A percentile compares a stretch with the other conserved stretches of the same genome.
Evolutionary conservation across 2,329 filamentous ascomycete genomes (phyloP).

Genomic region (Colletotrichum orchidophilum): DNA sequence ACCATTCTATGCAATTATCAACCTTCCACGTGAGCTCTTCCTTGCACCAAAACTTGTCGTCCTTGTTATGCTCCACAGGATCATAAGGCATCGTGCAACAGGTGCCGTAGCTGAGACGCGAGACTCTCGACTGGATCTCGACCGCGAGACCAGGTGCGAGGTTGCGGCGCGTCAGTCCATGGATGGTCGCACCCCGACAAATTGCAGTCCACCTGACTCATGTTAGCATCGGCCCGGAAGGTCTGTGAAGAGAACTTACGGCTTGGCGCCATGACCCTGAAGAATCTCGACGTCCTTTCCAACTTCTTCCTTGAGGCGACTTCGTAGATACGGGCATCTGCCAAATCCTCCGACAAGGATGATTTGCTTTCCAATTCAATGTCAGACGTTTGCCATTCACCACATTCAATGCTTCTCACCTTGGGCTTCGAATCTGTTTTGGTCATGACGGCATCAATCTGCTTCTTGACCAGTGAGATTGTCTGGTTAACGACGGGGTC

Average conservation of each 20-base stretch:
- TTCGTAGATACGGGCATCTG: constrained; percentile 41
- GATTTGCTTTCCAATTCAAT: constrained; percentile 40
- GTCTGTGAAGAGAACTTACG: constrained; percentile 41
- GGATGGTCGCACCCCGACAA: constrained; percentile 45
- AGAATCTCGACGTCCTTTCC: constrained; percentile 38
- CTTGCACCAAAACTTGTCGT: constrained; percentile 34
- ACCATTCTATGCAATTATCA: constrained; percentile 41
- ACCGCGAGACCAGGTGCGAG: neutral
- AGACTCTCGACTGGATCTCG: constrained; percentile 35
- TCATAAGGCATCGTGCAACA: neutral
- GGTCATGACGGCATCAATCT: constrained; percentile 35
- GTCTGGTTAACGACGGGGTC: constrained; percentile 36
- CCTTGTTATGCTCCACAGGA: neutral
- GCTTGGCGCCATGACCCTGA: constrained; percentile 41
- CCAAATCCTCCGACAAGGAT: constrained; percentile 53
- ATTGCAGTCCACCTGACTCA: constrained; percentile 45
- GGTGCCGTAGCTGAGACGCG: constrained; percentile 42
- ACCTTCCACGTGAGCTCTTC: neutral
- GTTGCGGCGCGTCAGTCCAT: constrained; percentile 30
- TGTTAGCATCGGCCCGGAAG: neutral
- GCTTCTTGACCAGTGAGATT: constrained; percentile 36
- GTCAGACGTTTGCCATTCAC: too few relatives aligned
- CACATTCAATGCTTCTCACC: constrained; percentile 31
- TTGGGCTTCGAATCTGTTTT: constrained; percentile 38
- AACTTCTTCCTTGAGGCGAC: constrained; percentile 24